Percentiles rank a stretch among this genome's conserved stretches.
These are phyloP conservation scores for Echria macrotheca DNA, from an alignment of 495 filamentous ascomycete genomes.

Conservation along the genomic window DNA sequence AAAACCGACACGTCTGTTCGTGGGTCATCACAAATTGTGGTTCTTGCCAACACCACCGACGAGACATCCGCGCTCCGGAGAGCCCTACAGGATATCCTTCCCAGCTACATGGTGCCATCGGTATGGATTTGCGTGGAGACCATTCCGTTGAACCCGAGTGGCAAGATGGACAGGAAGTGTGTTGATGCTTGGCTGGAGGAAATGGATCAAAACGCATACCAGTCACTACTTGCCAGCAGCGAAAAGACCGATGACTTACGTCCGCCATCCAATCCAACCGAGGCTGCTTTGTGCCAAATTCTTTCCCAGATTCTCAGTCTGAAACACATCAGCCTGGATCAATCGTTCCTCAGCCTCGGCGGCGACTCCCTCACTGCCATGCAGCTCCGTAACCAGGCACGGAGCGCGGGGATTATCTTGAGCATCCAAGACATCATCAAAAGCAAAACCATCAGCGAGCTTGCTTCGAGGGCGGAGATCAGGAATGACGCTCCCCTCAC, in stretches of 20 bases:
- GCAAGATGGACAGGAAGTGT: slow-evolving; percentile 52
- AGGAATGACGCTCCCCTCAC: not conserved
- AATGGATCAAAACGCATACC: slow-evolving; percentile 12
- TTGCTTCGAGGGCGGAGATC: slow-evolving; percentile 13
- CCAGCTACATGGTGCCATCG: slow-evolving; percentile 52
- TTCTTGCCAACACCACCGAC: slow-evolving; percentile 5
- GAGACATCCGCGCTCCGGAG: slow-evolving; percentile 16
- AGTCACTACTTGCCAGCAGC: not conserved
- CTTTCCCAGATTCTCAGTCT: slow-evolving; percentile 51
- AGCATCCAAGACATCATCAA: slow-evolving; percentile 19
- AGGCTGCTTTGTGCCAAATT: slow-evolving; percentile 19
- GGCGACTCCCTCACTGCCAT: slow-evolving; percentile 31
- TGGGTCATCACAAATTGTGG: not conserved
- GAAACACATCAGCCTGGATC: slow-evolving; percentile 27
- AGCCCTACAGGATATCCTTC: slow-evolving; percentile 25
- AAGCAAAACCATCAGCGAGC: slow-evolving; percentile 18
- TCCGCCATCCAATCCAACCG: slow-evolving; percentile 9
- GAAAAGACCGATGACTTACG: too few species aligned
- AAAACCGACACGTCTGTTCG: too few species aligned
- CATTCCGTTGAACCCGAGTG: slow-evolving; percentile 46
- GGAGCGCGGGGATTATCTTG: slow-evolving; percentile 13
- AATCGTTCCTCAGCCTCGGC: slow-evolving; percentile 25
- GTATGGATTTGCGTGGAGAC: slow-evolving; percentile 47
- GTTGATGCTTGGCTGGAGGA: slow-evolving; percentile 13
- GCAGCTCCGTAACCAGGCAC: slow-evolving; percentile 20